These are phyloP conservation scores for Acrodontium crateriforme DNA, from an alignment of 2,329 filamentous ascomycete genomes.

Conservation along the genomic window DNA sequence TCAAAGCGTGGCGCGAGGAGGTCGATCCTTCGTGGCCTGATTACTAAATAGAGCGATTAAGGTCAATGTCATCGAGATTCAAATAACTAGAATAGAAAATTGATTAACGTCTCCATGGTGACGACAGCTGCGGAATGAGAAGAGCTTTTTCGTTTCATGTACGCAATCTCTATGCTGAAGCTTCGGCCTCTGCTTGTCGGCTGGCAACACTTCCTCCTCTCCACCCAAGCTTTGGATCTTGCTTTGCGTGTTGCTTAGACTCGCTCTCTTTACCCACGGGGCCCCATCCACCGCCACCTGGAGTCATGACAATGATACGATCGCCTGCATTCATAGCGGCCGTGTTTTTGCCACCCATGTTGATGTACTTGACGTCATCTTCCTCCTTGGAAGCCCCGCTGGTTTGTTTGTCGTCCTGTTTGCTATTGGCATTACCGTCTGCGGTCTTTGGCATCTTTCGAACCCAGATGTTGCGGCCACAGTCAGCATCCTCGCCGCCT, in stretches of 20 bases:
- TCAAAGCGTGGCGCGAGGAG: conserved; percentile 56
- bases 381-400: conserved; percentile 9
- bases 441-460: conserved; percentile 42
- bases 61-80: not conserved
- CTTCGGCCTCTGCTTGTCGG: conserved; percentile 40
- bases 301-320: conserved; percentile 62
- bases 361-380: conserved; percentile 44
- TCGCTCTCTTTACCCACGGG: conserved; percentile 43
- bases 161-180: conserved; percentile 25
- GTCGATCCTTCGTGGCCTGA: conserved; percentile 49
- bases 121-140: too few relatives aligned
- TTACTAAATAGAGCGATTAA: conserved; percentile 39
- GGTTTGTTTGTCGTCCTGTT: conserved; percentile 6
- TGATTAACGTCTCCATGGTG: too few relatives aligned
- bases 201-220: conserved; percentile 44
- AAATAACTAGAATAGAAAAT: too few relatives aligned
- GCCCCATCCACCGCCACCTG: conserved; percentile 70
- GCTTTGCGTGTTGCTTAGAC: conserved; percentile 24
- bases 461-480: conserved; percentile 81
- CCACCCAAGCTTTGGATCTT: conserved; percentile 48
- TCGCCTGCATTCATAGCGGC: conserved; percentile 64
- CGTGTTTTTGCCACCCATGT: conserved; percentile 67
- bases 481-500: conserved; percentile 64
- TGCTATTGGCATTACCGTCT: conserved; percentile 16
- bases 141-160: too few relatives aligned